Percentiles rank a stretch among this genome's conserved stretches.
Evolutionary conservation across 768 basidiomycete genomes (phyloP).

Genomic region (Tylopilus vinaceipallidus): DNA sequence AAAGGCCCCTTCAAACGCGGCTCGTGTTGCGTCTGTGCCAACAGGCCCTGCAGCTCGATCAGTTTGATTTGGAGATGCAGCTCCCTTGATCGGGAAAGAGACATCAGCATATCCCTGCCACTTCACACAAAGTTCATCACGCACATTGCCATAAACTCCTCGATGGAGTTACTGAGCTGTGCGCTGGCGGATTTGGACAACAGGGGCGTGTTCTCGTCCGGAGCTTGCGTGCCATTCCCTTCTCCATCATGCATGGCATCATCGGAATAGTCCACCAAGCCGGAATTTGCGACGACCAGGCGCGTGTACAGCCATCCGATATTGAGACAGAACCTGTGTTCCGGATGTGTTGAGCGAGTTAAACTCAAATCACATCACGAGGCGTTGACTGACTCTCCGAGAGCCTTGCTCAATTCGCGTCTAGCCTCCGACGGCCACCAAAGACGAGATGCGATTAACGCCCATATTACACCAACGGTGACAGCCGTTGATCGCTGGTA

Average conservation of each 20-base stretch:
- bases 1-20: conserved; percentile 96
- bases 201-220: conserved; percentile 33
- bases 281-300: conserved; percentile 85
- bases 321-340: conserved; percentile 81
- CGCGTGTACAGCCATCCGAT: conserved; percentile 94
- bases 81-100: conserved; percentile 58
- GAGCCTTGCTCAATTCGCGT: conserved; percentile 75
- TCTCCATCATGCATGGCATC: conserved; percentile 15
- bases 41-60: conserved; percentile 79
- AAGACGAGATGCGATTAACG: conserved; percentile 78
- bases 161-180: conserved; percentile 60
- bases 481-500: conserved; percentile 78
- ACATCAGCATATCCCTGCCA: no score
- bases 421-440: conserved; percentile 98
- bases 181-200: conserved; percentile 37
- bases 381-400: conserved; percentile 74
- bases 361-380: background rate
- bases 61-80: conserved; percentile 90
- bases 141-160: conserved; percentile 92
- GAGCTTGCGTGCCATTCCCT: background rate
- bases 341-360: background rate
- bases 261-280: conserved; percentile 50
- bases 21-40: conserved; percentile 88
- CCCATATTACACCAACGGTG: conserved; percentile 85
- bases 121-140: conserved; percentile 21